Evolutionary conservation across 768 basidiomycete species (phyloP), one percentile per base, ranked within the genome.

Genomic region (Wakefieldia striispora): DNA sequence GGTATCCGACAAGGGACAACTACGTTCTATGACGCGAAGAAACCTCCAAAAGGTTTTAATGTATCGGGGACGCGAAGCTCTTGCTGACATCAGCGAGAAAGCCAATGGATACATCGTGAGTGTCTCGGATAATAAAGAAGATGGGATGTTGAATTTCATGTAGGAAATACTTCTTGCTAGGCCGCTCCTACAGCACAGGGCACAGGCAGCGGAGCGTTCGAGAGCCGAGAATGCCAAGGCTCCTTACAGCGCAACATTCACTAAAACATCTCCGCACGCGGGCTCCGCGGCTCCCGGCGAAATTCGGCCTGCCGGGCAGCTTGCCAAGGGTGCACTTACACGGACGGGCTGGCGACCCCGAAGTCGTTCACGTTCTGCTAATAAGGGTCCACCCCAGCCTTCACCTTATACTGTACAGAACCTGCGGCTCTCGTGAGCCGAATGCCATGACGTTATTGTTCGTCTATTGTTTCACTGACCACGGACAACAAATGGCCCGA

Each of bases 21-120:
- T 92, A 46, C 75, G 90, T 36, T 72, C 80, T 36, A 75, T 75
- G 63, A 92, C 90, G 20, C 75, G 85, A 49, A 83, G 81, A 77
- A 91, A 89, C 65, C 68, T 92, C 34, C 80, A 84, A 57, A 91
- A 91, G 66, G 75, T 84, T 4, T 69, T 92, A 19, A 81, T 72
- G 45, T 92, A 77, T 63, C 74, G 84, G 45, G 69, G 73, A 16
- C 55, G 61, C 24, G 70, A 71, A 49, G 82, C 81, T 21, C 57
- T 77, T 9, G 49, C 60, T 10, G 72, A 78, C 20, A 62, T 92
- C 21, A 73, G 74, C 47, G 62, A 70, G 53, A 86, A 84, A 61
- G 84, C 82, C 6, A 71, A 73, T 24, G 74, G 77, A 38, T 83
- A 91, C 65, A 78, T 84, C 53, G 90, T 91, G 60, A 59, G 86